Evolutionary conservation across 2,329 filamentous ascomycete genomes (phyloP), one percentile per base, ranked within the genome.

Genomic region (Aspergillus bombycis): DNA sequence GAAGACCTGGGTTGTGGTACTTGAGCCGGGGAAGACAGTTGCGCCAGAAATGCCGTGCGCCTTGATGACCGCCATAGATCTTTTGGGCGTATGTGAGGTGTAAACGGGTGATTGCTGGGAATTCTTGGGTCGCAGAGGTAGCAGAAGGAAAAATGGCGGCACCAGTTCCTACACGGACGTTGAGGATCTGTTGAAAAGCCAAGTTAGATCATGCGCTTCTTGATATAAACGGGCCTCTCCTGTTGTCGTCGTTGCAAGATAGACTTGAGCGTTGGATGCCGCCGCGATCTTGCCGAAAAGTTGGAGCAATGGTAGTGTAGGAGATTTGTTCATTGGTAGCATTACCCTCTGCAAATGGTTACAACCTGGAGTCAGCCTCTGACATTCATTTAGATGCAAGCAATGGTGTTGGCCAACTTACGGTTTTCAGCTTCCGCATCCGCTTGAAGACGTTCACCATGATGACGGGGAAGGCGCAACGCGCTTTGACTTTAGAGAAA

Each of bases 1-100:
- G 88, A 53, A 97, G 79, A 14, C 88, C 81, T 0, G 95, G 95
- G 78, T 99, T 99, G 84, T 96, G 91, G 82, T 89, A 99, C 84
- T 99, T 97, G 69, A 99, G 84, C 62, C 92, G 88, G 26, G 92
- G 92, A 55, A 98, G 88, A 75, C 89, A 90, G 65, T 89, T 83
- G 67, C 86, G 88, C 92, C 93, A 97, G 85, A 99, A 97, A 82
- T 92, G 92, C 74, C 94, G 96, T 68, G 76, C 74, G 53, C 77
- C 78, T 64, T 72, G 72, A 67, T 77, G 74, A 60, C 75, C 73
- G 67, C 74, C 72, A 67, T 81, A 77, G 65, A 78, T 78, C 65
- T 79, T 81, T 58, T 66, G 72, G 28, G 79, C 78, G 65, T 81
- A 82, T 67, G 78, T 79, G 55, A 82, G 74, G 68, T 80, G 78